Base-by-base conservation (phyloP, 768 basidiomycete genomes). In the Gymnopilus dilepis region DNA sequence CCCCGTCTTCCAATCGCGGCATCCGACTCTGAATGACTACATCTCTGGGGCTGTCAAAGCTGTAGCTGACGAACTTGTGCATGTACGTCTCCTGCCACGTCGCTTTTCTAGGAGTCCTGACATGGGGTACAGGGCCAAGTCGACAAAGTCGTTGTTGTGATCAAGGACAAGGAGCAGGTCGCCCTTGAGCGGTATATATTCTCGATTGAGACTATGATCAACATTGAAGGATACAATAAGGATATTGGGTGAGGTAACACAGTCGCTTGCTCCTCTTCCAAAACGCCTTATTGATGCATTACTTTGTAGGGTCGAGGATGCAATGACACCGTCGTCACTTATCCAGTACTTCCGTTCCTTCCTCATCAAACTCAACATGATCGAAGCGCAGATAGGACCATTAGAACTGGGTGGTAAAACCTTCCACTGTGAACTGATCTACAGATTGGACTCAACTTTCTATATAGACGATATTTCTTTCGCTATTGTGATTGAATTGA, bases 161-260 rank as follows among this genome's bases (percentile, higher is more conserved):
- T 98, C 73, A 95, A 94, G 69, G 86, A 91, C 70, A 86, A 86
- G 64, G 84, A 91, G 9, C 88, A 94, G 62, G 78, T 88, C 22
- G 83, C 94, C 15, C 76, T 97, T n/a, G 96, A 99, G 72, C 85
- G 95, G 2, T 97, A 92, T 73, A 84, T 97, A 19, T 94, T 97
- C 72, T 87, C 93, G 22, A 72, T 97, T n/a, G 87, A 90, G 62
- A 90, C 84, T 72, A 89, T 96, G 86, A 84, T 94, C 28, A 72
- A 87, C 56, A 82, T 92, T 28, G 90, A 91, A 63, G 66, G 80
- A 0, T 90, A 84, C 74, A 82, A 90, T 71, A 91, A 87, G 70
- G 87, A 91, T 64, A 83, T 84, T 19, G 84, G 85, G 92, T 90
- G 65, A 58, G 71, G 63, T 34, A 11, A 50, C 40, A 2, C 4